Evolutionary conservation across 805 yeast genomes (phyloP), one percentile per base, ranked within the genome.

Genomic region (Metschnikowia gelsemii): DNA sequence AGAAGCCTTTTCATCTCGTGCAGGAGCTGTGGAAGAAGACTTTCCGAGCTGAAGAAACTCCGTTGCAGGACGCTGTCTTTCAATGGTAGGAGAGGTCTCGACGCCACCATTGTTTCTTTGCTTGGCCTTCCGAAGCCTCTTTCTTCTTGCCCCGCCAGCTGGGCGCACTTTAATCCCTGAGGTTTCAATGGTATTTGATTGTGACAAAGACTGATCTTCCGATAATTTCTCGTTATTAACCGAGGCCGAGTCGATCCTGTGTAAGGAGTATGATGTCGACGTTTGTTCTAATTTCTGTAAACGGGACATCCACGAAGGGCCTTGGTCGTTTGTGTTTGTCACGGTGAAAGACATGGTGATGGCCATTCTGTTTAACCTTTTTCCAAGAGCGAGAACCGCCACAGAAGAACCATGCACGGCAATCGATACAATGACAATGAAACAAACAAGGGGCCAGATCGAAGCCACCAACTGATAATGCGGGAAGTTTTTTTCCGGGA

Each of bases 301-400:
- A 62, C 96, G 80, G 40, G 81, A 75, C 70, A 90, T 79, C 96
- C 97, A 86, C 21, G 84, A 70, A 6, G 82, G 72, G 16, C 76
- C 74, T 50, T 75, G 68, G 29, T 72, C 64, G 45, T 80, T 82
- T 17, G 86, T 80, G 42, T 62, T 64, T 2, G 68, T 62, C 24
- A 65, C 59, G 16, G 96, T 88, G 59, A 87, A 84, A 0, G 97
- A 79, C 84, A 90, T 86, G 1, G 96, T 86, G 54, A 91, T 79
- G 1, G 96, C 87, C 82, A 93, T 86, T 38, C 95, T 84, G 67
- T 90, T 89, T 61, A 91, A 75, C 43, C 91, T 84, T 56, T 82
- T 85, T 35, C 99, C 98, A 18, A 54, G 43, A 2, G 55, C 46
- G 25, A 50, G 45, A 23, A 52, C 56, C 1, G 56, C 55, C 31